A percentile compares a stretch with the other conserved stretches of the same genome.
Conservation (phyloP, 164 flowering plant species). For the Berberis thunbergii region DNA sequence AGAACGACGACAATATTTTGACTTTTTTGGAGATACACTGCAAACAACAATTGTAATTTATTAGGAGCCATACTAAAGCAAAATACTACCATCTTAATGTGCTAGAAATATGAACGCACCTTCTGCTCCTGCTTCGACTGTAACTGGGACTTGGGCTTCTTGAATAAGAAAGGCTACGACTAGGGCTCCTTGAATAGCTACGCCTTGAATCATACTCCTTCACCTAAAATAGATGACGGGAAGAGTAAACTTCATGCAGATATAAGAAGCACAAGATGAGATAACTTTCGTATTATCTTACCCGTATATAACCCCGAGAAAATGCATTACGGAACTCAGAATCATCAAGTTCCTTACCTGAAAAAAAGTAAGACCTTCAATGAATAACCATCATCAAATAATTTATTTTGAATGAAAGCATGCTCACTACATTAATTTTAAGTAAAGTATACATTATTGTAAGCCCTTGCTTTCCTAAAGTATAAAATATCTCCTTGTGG, state of each 20-base stretch:
- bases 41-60: conserved; percentile 4
- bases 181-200: conserved; percentile 51
- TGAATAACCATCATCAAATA: too few relatives aligned
- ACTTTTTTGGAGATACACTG: conserved; percentile 69
- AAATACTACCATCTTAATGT: background rate
- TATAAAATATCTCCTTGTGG: too few relatives aligned
- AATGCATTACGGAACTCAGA: conserved; percentile 87
- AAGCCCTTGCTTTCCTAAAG: too few relatives aligned
- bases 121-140: conserved; percentile 65
- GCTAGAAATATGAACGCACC: conserved; percentile 25
- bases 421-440: too few relatives aligned
- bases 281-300: conserved; percentile 15
- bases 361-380: background rate
- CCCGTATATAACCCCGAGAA: conserved; percentile 64
- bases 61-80: background rate
- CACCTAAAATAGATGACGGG: conserved; percentile 35
- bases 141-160: conserved; percentile 38
- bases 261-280: background rate
- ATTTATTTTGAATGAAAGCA: too few relatives aligned
- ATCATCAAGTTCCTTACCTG: conserved; percentile 80
- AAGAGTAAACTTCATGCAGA: background rate
- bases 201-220: conserved; percentile 69
- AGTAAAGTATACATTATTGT: too few relatives aligned
- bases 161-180: conserved; percentile 49
- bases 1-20: conserved; percentile 50